These are phyloP conservation scores for Tylopilus sp. DNA, from an alignment of 768 basidiomycete species.

Conservation along the genomic window DNA sequence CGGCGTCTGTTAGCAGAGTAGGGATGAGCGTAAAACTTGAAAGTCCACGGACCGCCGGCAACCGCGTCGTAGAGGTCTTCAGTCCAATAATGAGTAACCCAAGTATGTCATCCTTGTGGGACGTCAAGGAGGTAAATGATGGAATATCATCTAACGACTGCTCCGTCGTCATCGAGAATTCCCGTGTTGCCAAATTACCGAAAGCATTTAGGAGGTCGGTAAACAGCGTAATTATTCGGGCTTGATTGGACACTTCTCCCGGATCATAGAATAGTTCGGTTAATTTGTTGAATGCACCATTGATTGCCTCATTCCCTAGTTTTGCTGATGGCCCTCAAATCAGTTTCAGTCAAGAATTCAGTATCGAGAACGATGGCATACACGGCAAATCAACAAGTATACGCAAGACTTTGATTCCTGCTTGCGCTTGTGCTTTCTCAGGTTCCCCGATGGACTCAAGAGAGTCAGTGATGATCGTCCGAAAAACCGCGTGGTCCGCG, in stretches of 20 bases:
- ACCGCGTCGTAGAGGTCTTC: conserved; percentile 46
- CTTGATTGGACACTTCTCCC: conserved; percentile 62
- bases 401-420: conserved; percentile 81
- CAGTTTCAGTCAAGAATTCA: not conserved
- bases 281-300: conserved; percentile 72
- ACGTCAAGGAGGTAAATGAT: conserved; percentile 36
- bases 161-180: not conserved
- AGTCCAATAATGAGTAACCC: conserved; percentile 60
- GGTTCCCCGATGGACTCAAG: conserved; percentile 79
- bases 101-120: conserved; percentile 76
- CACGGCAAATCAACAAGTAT: conserved; percentile 76
- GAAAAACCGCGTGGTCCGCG: conserved; percentile 54
- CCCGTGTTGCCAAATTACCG: not conserved
- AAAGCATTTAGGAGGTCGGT: conserved; percentile 57
- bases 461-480: conserved; percentile 78
- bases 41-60: conserved; percentile 62
- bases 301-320: conserved; percentile 62
- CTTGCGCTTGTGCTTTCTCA: conserved; percentile 89
- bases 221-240: conserved; percentile 63
- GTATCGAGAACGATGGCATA: conserved; percentile 36
- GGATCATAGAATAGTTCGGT: conserved; percentile 71
- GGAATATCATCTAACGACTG: conserved; percentile 30
- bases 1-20: conserved; percentile 61
- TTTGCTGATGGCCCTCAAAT: conserved; percentile 45
- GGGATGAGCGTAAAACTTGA: conserved; percentile 63